These are phyloP conservation scores for Rhamnella rubrinervis DNA, from an alignment of 331 rosid genomes.

Conservation along the genomic window DNA sequence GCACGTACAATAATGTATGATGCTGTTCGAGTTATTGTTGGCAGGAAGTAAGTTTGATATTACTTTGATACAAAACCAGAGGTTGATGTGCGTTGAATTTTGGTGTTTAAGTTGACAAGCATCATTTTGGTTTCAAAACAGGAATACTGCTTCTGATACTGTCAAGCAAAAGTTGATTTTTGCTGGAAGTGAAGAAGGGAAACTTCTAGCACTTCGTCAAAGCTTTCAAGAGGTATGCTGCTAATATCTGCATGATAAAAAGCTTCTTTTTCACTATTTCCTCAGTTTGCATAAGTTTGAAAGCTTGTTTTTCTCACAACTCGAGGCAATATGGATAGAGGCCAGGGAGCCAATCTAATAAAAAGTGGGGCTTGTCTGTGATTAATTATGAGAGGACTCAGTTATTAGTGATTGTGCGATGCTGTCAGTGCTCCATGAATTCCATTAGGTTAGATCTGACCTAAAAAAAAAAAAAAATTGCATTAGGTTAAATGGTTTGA, in stretches of 20 bases:
- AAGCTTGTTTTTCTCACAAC: background rate
- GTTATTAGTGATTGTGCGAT: background rate
- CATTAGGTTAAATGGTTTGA: conserved; percentile 1
- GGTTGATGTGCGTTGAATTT: conserved; percentile 12
- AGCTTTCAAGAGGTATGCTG: conserved; percentile 82
- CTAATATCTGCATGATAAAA: conserved; percentile 14
- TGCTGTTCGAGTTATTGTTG: conserved; percentile 90
- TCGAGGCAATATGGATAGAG: background rate
- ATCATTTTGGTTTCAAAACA: conserved; percentile 37
- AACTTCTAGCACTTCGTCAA: conserved; percentile 85
- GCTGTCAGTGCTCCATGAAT: background rate
- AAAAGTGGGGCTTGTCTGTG: background rate
- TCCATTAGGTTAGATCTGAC: no score
- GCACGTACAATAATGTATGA: conserved; percentile 96
- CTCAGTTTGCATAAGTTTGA: background rate
- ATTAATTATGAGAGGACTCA: background rate
- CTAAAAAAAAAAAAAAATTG: background rate
- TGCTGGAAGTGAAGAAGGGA: conserved; percentile 95
- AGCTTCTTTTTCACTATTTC: background rate
- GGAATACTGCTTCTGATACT: conserved; percentile 90
- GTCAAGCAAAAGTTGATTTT: conserved; percentile 79
- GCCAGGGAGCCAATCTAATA: background rate
- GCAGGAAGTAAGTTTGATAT: conserved; percentile 71
- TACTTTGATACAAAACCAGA: conserved; percentile 11
- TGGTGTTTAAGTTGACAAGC: conserved; percentile 2